phyloP scores from a whole-genome alignment of 345 rosid genomes.

The Pistacia integerrima region DNA sequence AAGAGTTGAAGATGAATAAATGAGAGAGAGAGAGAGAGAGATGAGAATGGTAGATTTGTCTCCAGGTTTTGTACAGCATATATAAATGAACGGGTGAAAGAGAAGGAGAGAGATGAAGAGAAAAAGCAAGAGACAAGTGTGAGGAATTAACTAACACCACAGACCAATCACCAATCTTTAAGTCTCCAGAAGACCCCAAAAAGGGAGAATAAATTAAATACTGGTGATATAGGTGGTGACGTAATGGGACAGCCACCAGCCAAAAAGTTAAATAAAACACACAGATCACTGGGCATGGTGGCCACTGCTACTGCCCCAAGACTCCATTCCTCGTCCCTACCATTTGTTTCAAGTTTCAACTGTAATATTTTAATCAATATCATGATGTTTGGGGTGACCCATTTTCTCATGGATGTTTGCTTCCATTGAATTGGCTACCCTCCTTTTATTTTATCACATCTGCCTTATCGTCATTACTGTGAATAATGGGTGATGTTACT shows the following conservation, averaged over 20 bases:
- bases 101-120: background rate
- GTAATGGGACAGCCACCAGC: constrained; percentile 52
- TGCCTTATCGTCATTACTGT: background rate
- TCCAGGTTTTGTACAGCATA: background rate
- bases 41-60: constrained; percentile 3
- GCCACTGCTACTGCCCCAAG: constrained; percentile 26
- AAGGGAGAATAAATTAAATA: constrained; percentile 13
- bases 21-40: background rate
- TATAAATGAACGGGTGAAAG: too few species aligned
- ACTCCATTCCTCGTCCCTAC: constrained; percentile 51
- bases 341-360: constrained; percentile 30
- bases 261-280: constrained; percentile 7
- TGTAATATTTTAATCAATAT: constrained; percentile 32
- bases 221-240: constrained; percentile 34
- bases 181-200: constrained; percentile 25
- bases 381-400: constrained; percentile 43
- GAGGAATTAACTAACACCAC: constrained; percentile 31
- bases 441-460: background rate
- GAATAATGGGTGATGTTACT: background rate
- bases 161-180: constrained; percentile 30
- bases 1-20: background rate
- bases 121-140: constrained; percentile 19
- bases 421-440: background rate
- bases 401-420: constrained; percentile 8
- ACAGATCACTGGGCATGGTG: constrained; percentile 33